A percentile compares a stretch with the other conserved stretches of the same genome.
Conservation (phyloP, 129 eudicot species). For the Dittrichia graveolens region DNA sequence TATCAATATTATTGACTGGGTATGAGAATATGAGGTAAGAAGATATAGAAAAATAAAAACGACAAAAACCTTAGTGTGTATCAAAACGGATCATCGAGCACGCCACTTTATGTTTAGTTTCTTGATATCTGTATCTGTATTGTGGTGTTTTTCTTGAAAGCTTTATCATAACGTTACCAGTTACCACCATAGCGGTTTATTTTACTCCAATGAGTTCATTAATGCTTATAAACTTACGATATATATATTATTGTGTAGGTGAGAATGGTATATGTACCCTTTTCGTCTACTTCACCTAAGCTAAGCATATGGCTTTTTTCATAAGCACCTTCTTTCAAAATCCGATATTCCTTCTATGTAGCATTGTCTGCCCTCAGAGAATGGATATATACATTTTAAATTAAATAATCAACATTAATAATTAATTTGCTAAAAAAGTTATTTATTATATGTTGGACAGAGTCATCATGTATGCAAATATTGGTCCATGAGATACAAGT, state of each 20-base stretch:
- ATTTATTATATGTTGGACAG: not conserved
- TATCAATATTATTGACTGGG: too few species aligned
- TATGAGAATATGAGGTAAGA: too few species aligned
- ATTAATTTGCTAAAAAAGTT: too few species aligned
- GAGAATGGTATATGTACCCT: slow-evolving; percentile 24
- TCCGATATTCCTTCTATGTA: slow-evolving; percentile 6
- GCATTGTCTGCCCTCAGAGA: not conserved
- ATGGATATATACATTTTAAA: not conserved
- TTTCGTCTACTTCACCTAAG: slow-evolving; percentile 33
- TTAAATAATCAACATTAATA: not conserved
- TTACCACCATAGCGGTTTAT: too few species aligned
- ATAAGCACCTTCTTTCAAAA: slow-evolving; percentile 27
- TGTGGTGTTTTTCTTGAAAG: not conserved
- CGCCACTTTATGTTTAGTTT: not conserved
- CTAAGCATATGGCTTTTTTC: slow-evolving; percentile 29
- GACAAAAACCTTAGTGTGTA: not conserved
- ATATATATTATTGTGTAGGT: slow-evolving; percentile 5
- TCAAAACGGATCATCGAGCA: slow-evolving; percentile 6
- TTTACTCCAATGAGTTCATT: too few species aligned
- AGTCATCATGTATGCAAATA: not conserved
- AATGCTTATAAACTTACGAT: too few species aligned
- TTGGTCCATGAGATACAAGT: too few species aligned
- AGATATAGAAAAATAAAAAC: not conserved
- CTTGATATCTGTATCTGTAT: not conserved
- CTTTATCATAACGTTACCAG: too few species aligned